Evolutionary conservation across 768 basidiomycete genomes (phyloP).

Genomic region (Leccinum subgranulosum): DNA sequence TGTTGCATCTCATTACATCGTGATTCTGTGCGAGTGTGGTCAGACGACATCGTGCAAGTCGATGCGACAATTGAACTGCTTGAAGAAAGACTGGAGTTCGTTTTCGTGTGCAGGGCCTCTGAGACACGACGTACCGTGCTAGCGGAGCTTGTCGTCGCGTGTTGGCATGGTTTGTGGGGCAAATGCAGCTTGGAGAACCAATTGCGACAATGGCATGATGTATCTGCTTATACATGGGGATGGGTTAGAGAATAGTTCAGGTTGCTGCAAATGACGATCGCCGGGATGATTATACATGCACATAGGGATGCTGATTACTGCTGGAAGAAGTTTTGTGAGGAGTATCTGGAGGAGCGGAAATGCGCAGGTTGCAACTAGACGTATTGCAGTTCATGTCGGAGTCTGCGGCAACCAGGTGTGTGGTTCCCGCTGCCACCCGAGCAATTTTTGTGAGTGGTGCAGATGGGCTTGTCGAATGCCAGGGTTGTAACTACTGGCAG

Average conservation of each 20-base stretch:
- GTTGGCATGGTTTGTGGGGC: too few relatives aligned
- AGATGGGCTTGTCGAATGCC: background rate
- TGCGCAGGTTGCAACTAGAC: constrained; percentile 12
- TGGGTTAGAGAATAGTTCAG: too few relatives aligned
- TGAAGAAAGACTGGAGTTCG: constrained; percentile 20
- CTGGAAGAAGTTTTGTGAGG: too few relatives aligned
- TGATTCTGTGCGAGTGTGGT: too few relatives aligned
- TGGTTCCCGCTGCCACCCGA: background rate
- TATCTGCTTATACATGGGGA: constrained; percentile 5
- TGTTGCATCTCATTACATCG: too few relatives aligned
- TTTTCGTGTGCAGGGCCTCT: background rate
- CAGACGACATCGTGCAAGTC: constrained; percentile 16
- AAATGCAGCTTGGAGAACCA: too few relatives aligned
- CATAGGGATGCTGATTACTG: too few relatives aligned
- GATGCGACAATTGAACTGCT: constrained; percentile 29
- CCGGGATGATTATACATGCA: too few relatives aligned
- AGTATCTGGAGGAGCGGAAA: constrained; percentile 4
- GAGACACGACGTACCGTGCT: too few relatives aligned
- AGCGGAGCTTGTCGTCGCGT: too few relatives aligned
- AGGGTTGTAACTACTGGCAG: background rate
- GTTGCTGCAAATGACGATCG: too few relatives aligned
- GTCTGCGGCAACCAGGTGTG: constrained; percentile 4
- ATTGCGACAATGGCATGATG: too few relatives aligned
- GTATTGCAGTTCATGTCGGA: constrained; percentile 11
- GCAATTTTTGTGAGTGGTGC: background rate